These are phyloP conservation scores for Podospora appendiculata DNA, from an alignment of 495 filamentous ascomycete genomes.

Conservation along the genomic window DNA sequence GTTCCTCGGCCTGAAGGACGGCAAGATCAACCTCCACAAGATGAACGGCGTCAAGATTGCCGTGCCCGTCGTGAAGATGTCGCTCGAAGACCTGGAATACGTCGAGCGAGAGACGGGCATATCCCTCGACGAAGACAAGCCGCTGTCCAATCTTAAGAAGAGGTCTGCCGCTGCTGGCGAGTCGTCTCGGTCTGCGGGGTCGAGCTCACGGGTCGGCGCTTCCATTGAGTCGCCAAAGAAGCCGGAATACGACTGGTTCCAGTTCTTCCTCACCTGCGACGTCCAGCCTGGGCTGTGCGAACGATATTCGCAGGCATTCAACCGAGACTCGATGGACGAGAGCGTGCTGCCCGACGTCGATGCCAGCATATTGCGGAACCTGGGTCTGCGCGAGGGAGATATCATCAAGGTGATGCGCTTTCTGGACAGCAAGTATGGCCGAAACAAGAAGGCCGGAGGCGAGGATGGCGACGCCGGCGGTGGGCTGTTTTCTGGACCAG, in stretches of 20 bases:
- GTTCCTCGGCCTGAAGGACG: constrained; percentile 87
- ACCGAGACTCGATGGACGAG: constrained; percentile 91
- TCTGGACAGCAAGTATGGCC: constrained; percentile 72
- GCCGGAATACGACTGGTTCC: constrained; percentile 93
- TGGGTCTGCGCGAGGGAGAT: constrained; percentile 92
- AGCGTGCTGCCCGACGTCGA: constrained; percentile 81
- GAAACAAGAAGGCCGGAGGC: constrained; percentile 57
- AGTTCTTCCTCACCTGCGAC: constrained; percentile 91
- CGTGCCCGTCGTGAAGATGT: constrained; percentile 92
- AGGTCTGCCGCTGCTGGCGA: constrained; percentile 16
- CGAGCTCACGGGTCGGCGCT: constrained; percentile 31
- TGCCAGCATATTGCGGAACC: constrained; percentile 66
- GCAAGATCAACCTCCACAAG: constrained; percentile 98
- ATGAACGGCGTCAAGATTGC: constrained; percentile 97
- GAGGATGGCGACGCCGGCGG: constrained; percentile 53
- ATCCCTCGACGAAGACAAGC: constrained; percentile 94
- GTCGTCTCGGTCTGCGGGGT: constrained; percentile 7
- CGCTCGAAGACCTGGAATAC: constrained; percentile 86
- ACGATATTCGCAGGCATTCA: constrained; percentile 82
- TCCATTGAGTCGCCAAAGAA: constrained; percentile 49
- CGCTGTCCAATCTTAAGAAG: constrained; percentile 69
- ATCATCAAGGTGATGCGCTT: constrained; percentile 90
- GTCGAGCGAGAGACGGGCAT: constrained; percentile 80
- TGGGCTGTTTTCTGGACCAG: constrained; percentile 86
- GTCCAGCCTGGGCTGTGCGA: constrained; percentile 89